phyloP scores from a whole-genome alignment of 2,329 filamentous ascomycete species.

The Tolypocladium tropicale region DNA sequence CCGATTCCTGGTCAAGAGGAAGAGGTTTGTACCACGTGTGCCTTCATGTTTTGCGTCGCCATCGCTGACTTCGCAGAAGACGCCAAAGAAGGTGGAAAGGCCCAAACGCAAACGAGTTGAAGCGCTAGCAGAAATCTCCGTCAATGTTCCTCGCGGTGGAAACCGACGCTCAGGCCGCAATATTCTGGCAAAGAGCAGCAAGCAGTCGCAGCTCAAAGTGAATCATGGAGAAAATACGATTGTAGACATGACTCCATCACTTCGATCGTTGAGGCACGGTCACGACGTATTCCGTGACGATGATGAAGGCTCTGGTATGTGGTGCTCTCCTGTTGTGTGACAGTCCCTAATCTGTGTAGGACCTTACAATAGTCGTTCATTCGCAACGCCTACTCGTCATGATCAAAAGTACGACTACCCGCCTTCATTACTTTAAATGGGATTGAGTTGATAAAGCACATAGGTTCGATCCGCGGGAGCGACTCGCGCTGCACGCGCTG shows the following conservation, averaged over 20 bases:
- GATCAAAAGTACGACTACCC: slow-evolving; percentile 14
- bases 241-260: slow-evolving; percentile 7
- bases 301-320: slow-evolving; percentile 13
- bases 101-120: slow-evolving; percentile 19
- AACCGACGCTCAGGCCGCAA: slow-evolving; percentile 13
- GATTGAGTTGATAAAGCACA: slow-evolving; percentile 3
- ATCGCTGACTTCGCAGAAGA: slow-evolving; percentile 10
- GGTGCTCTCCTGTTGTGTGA: background rate
- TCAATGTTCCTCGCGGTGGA: slow-evolving; percentile 19
- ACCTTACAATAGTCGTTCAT: slow-evolving; percentile 12
- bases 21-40: slow-evolving; percentile 27
- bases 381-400: slow-evolving; percentile 9
- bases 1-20: slow-evolving; percentile 26
- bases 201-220: slow-evolving; percentile 8
- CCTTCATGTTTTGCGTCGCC: background rate
- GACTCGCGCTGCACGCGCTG: slow-evolving; percentile 24
- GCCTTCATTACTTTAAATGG: no score
- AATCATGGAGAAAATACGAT: slow-evolving; percentile 6
- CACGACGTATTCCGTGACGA: slow-evolving; percentile 22
- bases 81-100: slow-evolving; percentile 19
- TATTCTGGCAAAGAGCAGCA: slow-evolving; percentile 7
- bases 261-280: slow-evolving; percentile 10
- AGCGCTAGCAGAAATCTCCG: slow-evolving; percentile 22
- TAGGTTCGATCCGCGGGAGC: slow-evolving; percentile 22
- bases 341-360: slow-evolving; percentile 12